Conservation (phyloP, 2,329 filamentous ascomycete genomes). For the Nakataea oryzae region DNA sequence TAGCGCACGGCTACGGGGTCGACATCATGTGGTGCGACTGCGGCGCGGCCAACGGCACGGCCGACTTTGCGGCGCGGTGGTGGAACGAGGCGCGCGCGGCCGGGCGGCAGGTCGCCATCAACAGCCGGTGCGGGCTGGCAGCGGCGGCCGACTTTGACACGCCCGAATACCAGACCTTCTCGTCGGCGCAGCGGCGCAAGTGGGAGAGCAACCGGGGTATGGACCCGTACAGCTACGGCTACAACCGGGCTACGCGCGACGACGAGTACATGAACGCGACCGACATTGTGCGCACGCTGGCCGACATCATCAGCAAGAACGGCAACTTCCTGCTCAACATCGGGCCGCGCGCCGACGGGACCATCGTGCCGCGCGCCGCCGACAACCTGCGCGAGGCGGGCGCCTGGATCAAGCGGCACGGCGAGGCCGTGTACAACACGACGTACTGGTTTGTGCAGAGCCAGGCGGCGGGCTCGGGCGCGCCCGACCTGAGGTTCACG, state of each 20-base stretch:
- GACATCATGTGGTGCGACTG: constrained; percentile 42
- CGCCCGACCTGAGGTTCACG: constrained; percentile 29
- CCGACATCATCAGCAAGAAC: constrained; percentile 44
- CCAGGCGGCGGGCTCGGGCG: constrained; percentile 19
- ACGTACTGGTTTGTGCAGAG: constrained; percentile 38
- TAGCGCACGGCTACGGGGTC: constrained; percentile 29
- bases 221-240: constrained; percentile 50
- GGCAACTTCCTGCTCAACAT: constrained; percentile 47
- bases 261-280: constrained; percentile 40
- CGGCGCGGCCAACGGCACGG: constrained; percentile 29
- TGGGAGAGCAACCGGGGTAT: constrained; percentile 51
- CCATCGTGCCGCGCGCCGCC: constrained; percentile 36
- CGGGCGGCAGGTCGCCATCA: constrained; percentile 40
- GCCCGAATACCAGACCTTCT: constrained; percentile 43
- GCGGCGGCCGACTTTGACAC: constrained; percentile 46
- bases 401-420: constrained; percentile 40
- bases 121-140: constrained; percentile 44
- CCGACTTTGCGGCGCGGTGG: constrained; percentile 28
- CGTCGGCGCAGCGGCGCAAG: constrained; percentile 38
- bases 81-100: constrained; percentile 25
- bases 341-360: constrained; percentile 44
- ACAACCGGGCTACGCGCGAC: constrained; percentile 41
- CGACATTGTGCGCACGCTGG: constrained; percentile 32
- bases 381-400: constrained; percentile 38
- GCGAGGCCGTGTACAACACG: constrained; percentile 45